Conservation (phyloP, 1,284 basidiomycete genomes). For the Microbotryum violaceum region DNA sequence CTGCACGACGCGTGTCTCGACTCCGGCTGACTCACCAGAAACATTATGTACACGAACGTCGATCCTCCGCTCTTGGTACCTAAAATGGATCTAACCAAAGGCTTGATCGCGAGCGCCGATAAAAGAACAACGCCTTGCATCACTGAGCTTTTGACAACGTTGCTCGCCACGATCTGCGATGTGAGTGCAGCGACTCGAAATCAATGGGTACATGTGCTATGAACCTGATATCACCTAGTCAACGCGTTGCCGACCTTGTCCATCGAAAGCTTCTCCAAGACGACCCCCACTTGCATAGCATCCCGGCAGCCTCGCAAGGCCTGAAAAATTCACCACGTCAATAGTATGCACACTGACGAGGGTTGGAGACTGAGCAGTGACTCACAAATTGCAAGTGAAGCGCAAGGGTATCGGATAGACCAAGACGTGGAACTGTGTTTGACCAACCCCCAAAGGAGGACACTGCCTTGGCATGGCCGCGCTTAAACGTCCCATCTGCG, state of each 20-base stretch:
- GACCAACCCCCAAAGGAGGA: conserved; percentile 8
- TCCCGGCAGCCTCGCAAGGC: conserved; percentile 13
- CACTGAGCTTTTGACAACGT: conserved; percentile 22
- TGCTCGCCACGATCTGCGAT: conserved; percentile 24
- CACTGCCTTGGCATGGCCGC: conserved; percentile 13
- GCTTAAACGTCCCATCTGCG: neutral
- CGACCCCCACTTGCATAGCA: conserved; percentile 15
- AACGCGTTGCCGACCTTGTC: conserved; percentile 17
- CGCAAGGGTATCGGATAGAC: conserved; percentile 10
- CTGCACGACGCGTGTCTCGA: neutral
- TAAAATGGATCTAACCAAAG: conserved; percentile 18
- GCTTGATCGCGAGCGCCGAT: conserved; percentile 30
- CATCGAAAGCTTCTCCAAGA: conserved; percentile 16
- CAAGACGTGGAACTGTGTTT: conserved; percentile 10
- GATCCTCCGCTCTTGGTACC: neutral
- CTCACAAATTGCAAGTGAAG: conserved; percentile 25
- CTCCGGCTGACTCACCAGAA: conserved; percentile 10
- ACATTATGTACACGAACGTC: conserved; percentile 22
- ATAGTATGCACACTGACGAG: neutral
- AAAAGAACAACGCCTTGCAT: conserved; percentile 27
- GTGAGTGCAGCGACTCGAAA: neutral
- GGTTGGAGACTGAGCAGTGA: neutral
- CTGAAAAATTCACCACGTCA: neutral
- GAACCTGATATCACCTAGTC: neutral
- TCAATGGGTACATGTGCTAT: neutral